A percentile compares a stretch with the other conserved stretches of the same genome.
Conservation (phyloP, 1,139 yeast genomes). For the Hansenula anomala region DNA sequence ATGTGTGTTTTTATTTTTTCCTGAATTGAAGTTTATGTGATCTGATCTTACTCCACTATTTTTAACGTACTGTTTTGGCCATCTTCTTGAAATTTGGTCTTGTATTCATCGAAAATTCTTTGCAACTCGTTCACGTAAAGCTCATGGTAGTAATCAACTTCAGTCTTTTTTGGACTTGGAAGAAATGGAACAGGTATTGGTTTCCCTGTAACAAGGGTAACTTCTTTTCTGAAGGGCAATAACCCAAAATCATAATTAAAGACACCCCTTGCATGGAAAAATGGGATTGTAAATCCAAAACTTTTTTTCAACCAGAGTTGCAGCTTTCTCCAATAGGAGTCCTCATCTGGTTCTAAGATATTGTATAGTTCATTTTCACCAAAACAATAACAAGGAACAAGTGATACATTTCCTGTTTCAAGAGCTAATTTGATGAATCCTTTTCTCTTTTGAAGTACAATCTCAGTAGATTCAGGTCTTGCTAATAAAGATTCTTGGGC, state of each 20-base stretch:
- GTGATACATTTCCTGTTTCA: conserved; percentile 65
- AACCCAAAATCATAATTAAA: conserved; percentile 92
- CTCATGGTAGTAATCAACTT: conserved; percentile 67
- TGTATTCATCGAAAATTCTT: conserved; percentile 66
- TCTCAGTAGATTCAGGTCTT: conserved; percentile 50
- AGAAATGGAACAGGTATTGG: conserved; percentile 69
- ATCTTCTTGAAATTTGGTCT: conserved; percentile 50
- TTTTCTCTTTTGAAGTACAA: conserved; percentile 73
- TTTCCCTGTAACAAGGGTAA: conserved; percentile 73
- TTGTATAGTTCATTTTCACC: conserved; percentile 86
- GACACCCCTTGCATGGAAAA: conserved; percentile 88
- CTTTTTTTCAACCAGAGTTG: conserved; percentile 69
- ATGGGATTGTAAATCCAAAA: conserved; percentile 82
- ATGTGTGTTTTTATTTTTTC: background rate
- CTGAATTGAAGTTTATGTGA: too few species aligned
- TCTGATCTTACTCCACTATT: conserved; percentile 29
- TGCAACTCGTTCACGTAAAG: conserved; percentile 65
- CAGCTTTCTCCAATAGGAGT: conserved; percentile 46
- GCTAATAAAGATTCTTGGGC: conserved; percentile 86
- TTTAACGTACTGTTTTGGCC: conserved; percentile 38
- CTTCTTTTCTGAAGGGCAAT: conserved; percentile 78
- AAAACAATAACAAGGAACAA: conserved; percentile 89
- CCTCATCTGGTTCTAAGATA: conserved; percentile 51
- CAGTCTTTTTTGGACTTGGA: conserved; percentile 39
- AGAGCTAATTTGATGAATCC: conserved; percentile 89